Base-by-base conservation (phyloP, 179 eudicot species). In the Silene vulgaris region DNA sequence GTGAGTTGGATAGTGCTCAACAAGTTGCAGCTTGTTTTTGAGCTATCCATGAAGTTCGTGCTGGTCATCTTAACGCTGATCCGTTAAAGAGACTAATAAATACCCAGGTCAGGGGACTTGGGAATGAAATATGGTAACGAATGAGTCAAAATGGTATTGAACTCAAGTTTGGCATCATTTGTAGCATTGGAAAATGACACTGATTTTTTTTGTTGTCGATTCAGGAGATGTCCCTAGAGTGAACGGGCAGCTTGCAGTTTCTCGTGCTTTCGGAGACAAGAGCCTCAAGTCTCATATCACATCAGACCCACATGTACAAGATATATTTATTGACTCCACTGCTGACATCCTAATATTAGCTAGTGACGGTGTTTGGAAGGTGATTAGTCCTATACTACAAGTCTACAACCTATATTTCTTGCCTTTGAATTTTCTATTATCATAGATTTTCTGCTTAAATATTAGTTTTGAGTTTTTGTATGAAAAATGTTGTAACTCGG, bases 311-410 rank as follows among this genome's bases (percentile, higher is more conserved):
- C 81, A 83, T 21, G 81, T 85, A 59, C 74, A 23, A 23, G 72
- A 77, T 65, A 20, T 59, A n/a, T 66, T 48, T 67, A 72, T 81
- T 26, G 88, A 83, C 56, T 5, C 19, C 48, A 81, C 17, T 43
- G 74, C 71, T 0, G 86, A 85, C 17, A 21, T 85, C 30, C 81
- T 85, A 45, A 79, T 85, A 54, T 81, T 85, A 28, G 88, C 88
- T 1, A 85, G 88, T 69, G 88, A 85, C 73, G 88, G 88, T 45
- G 66, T 85, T 62, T 85, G 88, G 88, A 85, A 85, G 86, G 88
- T 85, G 69, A 82, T 32, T 23, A 23, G 26, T 23, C 26, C 26
- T 23, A 0, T 23, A 23, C 26, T 23, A 23, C 26, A 23, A 23
- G 26, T 23, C 26, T 23, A 23, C 26, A 23, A 23, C 26, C 26